phyloP scores from a whole-genome alignment of 177 flowering plant genomes.

The Vitis hybrid region DNA sequence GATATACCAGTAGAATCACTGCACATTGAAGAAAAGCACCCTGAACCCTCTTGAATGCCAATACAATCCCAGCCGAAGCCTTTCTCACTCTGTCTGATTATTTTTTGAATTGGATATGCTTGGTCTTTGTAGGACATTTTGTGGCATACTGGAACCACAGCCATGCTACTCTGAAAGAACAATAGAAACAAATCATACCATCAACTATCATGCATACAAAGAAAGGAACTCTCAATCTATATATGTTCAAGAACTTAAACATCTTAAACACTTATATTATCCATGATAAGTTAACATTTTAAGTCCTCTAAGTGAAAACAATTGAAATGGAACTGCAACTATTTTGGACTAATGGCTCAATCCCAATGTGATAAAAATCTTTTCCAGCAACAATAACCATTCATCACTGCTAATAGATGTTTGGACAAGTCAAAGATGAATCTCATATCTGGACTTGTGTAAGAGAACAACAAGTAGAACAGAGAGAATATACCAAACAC shows the following conservation, averaged over 20 bases:
- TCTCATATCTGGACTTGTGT: not conserved
- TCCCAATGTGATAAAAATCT: not conserved
- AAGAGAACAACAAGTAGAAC: not conserved
- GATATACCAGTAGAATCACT: constrained; percentile 5
- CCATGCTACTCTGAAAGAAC: constrained; percentile 33
- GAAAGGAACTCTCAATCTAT: not conserved
- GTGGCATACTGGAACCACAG: constrained; percentile 36
- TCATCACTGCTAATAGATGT: not conserved
- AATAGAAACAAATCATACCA: not conserved
- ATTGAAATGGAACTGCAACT: not conserved
- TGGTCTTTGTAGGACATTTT: constrained; percentile 29
- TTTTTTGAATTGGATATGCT: constrained; percentile 9
- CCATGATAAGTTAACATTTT: not conserved
- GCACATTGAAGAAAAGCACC: constrained; percentile 11
- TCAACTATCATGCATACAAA: not conserved
- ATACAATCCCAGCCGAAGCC: constrained; percentile 6
- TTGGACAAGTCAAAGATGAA: not conserved
- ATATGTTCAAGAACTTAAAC: not conserved
- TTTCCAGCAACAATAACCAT: not conserved
- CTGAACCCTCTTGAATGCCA: constrained; percentile 6
- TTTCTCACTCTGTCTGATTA: constrained; percentile 12
- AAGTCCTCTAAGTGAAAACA: no score
- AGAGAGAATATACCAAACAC: not conserved
- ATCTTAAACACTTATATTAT: not conserved
- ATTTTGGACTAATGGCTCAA: not conserved